These are phyloP conservation scores for Cucurbita ficifolia DNA, from an alignment of 306 rosid genomes.

Conservation along the genomic window DNA sequence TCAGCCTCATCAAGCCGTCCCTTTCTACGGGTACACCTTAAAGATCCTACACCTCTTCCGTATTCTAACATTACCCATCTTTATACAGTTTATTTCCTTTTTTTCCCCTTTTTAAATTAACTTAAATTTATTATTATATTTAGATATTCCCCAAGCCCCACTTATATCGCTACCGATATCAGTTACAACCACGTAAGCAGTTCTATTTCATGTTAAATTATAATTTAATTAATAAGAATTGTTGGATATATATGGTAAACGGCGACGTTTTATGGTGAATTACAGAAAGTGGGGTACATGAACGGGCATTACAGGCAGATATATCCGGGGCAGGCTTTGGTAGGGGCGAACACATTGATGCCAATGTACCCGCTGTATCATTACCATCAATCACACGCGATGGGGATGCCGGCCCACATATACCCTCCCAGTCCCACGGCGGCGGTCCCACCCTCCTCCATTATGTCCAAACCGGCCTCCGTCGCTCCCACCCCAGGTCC, in stretches of 20 bases:
- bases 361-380: slow-evolving; percentile 62
- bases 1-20: slow-evolving; percentile 44
- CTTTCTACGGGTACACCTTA: slow-evolving; percentile 47
- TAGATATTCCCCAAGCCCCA: slow-evolving; percentile 42
- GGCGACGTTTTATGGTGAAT: neutral
- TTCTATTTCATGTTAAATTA: neutral
- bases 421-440: slow-evolving; percentile 27
- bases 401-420: slow-evolving; percentile 55
- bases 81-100: neutral
- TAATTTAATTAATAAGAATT: neutral
- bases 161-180: slow-evolving; percentile 45
- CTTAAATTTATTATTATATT: neutral
- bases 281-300: slow-evolving; percentile 52
- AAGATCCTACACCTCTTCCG: neutral
- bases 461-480: slow-evolving; percentile 42
- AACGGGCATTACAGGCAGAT: slow-evolving; percentile 41
- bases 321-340: slow-evolving; percentile 44
- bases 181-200: slow-evolving; percentile 45
- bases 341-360: slow-evolving; percentile 59
- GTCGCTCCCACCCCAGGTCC: slow-evolving; percentile 51
- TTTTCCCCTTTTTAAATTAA: neutral
- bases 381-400: slow-evolving; percentile 46
- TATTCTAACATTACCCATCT: neutral
- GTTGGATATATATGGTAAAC: neutral
- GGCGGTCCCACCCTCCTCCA: slow-evolving; percentile 23